Conservation (phyloP, 73 alveolate genomes). For the Paramecium sexaurelia region DNA sequence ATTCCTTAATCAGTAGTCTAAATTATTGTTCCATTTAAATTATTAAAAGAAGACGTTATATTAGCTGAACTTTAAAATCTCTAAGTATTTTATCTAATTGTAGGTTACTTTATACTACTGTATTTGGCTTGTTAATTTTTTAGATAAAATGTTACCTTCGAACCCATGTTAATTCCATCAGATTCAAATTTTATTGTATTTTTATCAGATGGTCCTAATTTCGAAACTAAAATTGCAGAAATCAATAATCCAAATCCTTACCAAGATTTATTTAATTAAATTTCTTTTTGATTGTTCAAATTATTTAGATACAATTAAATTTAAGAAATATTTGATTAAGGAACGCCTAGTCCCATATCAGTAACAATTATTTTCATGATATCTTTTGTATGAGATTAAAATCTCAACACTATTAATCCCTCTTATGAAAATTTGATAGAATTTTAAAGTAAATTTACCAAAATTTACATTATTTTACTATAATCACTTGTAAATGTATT, state of each 20-base stretch:
- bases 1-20: neutral
- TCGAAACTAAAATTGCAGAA: neutral
- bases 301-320: neutral
- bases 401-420: constrained; percentile 26
- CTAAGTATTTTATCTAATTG: constrained; percentile 3
- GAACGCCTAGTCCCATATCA: constrained; percentile 46
- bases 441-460: constrained; percentile 41
- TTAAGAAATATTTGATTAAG: neutral
- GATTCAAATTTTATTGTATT: constrained; percentile 13
- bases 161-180: constrained; percentile 14
- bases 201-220: constrained; percentile 40
- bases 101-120: constrained; percentile 13
- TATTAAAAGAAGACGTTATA: neutral
- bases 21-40: neutral
- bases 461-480: constrained; percentile 48
- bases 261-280: neutral
- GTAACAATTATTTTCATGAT: neutral
- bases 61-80: neutral
- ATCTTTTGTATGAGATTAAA: neutral
- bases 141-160: constrained; percentile 12
- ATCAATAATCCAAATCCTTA: constrained; percentile 63
- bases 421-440: constrained; percentile 43
- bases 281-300: neutral
- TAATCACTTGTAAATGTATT: neutral
- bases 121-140: neutral